Evolutionary conservation across 192 early-diverging fungal genomes (phyloP), one percentile per base, ranked within the genome.

Genomic region (Backusella macrospora): DNA sequence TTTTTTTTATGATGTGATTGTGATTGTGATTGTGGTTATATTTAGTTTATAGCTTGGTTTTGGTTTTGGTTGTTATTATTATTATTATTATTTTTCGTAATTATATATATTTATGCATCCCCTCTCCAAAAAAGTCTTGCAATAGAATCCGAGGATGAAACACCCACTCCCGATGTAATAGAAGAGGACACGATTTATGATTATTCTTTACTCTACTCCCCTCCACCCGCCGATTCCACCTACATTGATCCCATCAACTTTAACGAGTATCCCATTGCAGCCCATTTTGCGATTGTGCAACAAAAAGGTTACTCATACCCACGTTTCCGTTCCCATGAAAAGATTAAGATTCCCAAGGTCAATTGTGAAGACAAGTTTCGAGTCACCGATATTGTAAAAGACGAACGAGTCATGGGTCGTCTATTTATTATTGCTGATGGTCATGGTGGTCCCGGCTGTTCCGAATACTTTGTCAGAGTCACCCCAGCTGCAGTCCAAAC

Each of bases 241-340:
- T 82, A 80, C 44, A 62, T 80, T 62, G 74, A 80, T 67, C 42
- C 70, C 2, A 73, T 82, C 59, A 69, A 81, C 9, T 78, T 85
- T 46, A 80, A 75, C 52, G 71, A 74, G 13, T 78, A 74, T 29
- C 81, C 84, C 38, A 78, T 76, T n/a, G 84, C 87, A 2, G 78
- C 80, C 7, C 71, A 79, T 40, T 89, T 89, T 74, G 84, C 83
- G 5, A 62, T 85, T 23, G 83, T 81, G 37, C 87, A 89, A 62
- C 84, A 89, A 40, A 84, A 81, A 8, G 87, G 87, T 34, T 89
- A 89, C 71, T 81, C 86, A 21, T 89, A 89, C 66, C 86, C 87
- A 15, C 81, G 87, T 42, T 85, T 87, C 73, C 76, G 87, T 21
- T 80, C 76, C 26, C 77, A 77, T 44, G 75, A 78, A 9, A 77